Evolutionary conservation across 345 rosid species (phyloP).

Genomic region (Alliaria petiolata): DNA sequence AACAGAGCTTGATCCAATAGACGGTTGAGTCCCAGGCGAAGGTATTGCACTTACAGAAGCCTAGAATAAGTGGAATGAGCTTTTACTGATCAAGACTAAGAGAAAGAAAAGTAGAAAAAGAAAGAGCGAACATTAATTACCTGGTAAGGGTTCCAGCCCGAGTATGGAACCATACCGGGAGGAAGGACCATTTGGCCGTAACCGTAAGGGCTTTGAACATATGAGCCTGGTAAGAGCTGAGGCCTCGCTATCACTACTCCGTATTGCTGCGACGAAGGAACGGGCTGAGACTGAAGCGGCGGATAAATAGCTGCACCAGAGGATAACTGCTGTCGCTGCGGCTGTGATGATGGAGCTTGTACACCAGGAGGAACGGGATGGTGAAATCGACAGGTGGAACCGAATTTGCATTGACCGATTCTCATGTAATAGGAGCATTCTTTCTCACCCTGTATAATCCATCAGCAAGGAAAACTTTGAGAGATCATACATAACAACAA

Average conservation of each 20-base stretch:
- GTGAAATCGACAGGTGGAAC: conserved; percentile 75
- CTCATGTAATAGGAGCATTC: conserved; percentile 86
- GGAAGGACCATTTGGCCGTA: conserved; percentile 55
- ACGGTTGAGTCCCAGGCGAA: conserved; percentile 54
- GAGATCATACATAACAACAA: background rate
- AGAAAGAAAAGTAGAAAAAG: background rate
- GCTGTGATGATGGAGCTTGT: conserved; percentile 39
- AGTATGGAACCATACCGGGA: conserved; percentile 64
- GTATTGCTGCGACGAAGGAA: conserved; percentile 65
- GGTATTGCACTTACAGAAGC: conserved; percentile 51
- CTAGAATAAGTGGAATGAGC: conserved; percentile 32
- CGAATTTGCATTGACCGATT: conserved; percentile 91
- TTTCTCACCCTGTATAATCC: conserved; percentile 67
- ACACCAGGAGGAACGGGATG: conserved; percentile 67
- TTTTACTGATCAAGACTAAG: background rate
- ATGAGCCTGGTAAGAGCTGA: conserved; percentile 63
- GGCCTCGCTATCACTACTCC: conserved; percentile 73
- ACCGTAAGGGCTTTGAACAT: conserved; percentile 69
- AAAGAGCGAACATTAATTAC: conserved; percentile 35
- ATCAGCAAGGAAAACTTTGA: conserved; percentile 2
- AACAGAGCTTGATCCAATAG: conserved; percentile 54
- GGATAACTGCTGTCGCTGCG: conserved; percentile 40
- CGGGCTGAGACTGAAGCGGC: conserved; percentile 51
- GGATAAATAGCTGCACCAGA: conserved; percentile 55
- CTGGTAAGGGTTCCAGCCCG: conserved; percentile 71